Evolutionary conservation across 176 grass and related monocot genomes (phyloP), one percentile per base, ranked within the genome.

Genomic region (Aechmea fasciata): DNA sequence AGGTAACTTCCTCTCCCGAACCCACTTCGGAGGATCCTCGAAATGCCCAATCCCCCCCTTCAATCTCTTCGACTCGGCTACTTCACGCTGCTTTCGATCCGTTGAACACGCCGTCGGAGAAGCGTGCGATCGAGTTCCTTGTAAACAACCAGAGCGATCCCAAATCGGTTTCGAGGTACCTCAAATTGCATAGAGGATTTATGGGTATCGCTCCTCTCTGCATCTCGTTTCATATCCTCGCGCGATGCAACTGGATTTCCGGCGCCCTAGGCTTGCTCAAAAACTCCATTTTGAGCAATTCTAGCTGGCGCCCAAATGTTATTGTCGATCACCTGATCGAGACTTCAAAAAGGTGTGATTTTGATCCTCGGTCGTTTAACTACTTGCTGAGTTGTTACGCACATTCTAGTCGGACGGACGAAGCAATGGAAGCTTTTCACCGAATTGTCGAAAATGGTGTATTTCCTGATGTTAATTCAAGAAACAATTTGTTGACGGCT

Each of bases 401-500:
- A 15, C 73, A 52, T 1, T 50, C 3, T 0, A 70, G 68, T 17
- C 66, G 12, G 20, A 71, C 67, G 13, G 28, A 68, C 29, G 64
- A 72, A 9, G 81, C 82, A 0, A 6, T 71, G 1, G 80, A 85
- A 15, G 83, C 78, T 13, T 91, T 87, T 74, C 10, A 70, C 23
- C 67, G 47, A 50, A 89, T 96, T 85, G 49, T 72, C 11, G 51
- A 57, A 11, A 68, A 74, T 48, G 85, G 83, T 51, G 57, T 84
- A 11, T 5, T 65, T 73, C 33, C 69, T 50, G 3, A 77, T 57
- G 49, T 72, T 54, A 71, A 71, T 62, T 80, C 85, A 3, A 82
- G 88, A 73, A 84, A 81, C 73, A 26, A 72, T 65, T 74, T 91
- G 55, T 82, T 96, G 66, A 9, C 68, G 29, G n/a, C 68, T 48